Percentiles rank a stretch among this genome's conserved stretches.
Evolutionary conservation across 2,329 filamentous ascomycete genomes (phyloP).

Genomic region (Fusarium sp.): DNA sequence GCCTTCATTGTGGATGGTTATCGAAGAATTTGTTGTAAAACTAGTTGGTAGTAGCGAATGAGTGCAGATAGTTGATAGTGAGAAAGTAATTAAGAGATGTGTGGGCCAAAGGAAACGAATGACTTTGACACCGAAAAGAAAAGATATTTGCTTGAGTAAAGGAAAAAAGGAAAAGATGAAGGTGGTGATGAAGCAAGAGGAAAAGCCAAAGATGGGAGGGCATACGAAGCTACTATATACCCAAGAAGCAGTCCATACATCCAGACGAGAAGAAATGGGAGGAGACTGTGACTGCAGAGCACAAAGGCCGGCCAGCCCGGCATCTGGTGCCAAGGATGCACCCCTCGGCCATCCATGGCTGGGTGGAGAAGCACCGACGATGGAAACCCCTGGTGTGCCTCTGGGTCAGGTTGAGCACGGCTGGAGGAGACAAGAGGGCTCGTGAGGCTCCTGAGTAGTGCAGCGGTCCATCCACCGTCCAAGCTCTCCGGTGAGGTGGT

Average conservation of each 20-base stretch:
- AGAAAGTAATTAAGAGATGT: constrained; percentile 46
- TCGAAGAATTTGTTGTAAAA: constrained; percentile 26
- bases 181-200: constrained; percentile 41
- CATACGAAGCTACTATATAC: constrained; percentile 47
- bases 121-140: constrained; percentile 58
- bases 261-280: constrained; percentile 7
- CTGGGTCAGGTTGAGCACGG: constrained; percentile 23
- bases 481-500: constrained; percentile 43
- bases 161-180: constrained; percentile 44
- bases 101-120: constrained; percentile 66
- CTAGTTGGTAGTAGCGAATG: constrained; percentile 35
- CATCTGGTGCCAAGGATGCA: constrained; percentile 37
- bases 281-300: constrained; percentile 14
- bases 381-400: constrained; percentile 30
- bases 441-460: constrained; percentile 27
- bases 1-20: constrained; percentile 62
- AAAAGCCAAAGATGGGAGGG: constrained; percentile 35
- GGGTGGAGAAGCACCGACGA: constrained; percentile 35
- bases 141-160: constrained; percentile 36
- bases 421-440: constrained; percentile 18
- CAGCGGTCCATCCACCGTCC: constrained; percentile 34
- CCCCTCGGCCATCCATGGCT: constrained; percentile 28
- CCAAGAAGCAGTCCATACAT: constrained; percentile 24
- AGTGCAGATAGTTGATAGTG: constrained; percentile 34
- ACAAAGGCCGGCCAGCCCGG: constrained; percentile 36